Evolutionary conservation across 306 rosid genomes (phyloP), one percentile per base, ranked within the genome.

Genomic region (Alnus rubra): DNA sequence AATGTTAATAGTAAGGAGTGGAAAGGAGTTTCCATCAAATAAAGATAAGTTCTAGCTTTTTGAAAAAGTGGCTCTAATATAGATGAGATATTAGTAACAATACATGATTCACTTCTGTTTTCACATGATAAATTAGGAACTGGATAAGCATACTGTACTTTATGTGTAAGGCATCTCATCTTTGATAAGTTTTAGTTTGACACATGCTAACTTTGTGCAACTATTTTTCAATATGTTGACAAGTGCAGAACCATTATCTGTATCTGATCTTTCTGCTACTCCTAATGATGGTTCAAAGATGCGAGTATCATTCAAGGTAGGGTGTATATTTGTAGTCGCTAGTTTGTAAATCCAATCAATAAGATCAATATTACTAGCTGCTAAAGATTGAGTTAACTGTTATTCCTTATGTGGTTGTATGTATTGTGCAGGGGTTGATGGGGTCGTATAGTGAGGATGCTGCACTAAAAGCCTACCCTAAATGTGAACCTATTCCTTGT

Each of bases 371-470:
- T 47, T 60, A 71, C 59, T 48, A 51, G 37, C 52, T 8, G 60
- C 74, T 49, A n/a, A 71, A 73, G 50, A 76, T 77, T 28, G 58
- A 50, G 35, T 70, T 48, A n/a, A 23, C 56, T 62, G 18, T 39
- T 15, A 52, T 74, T 83, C 83, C 79, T 80, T 78, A 71, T 80
- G 77, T 71, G 77, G 59, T 76, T 81, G 81, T 69, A 86, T 82
- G 79, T 62, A 49, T 79, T 78, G 71, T 73, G 79, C 84, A 91
- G 96, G 96, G 96, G 67, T 74, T 82, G 52, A 87, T 89, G 19
- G 94, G 94, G 70, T 83, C 94, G n/a, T 85, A 84, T 78, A 75
- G 88, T 16, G 94, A 91, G 87, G 92, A 88, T 64, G 94, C 97
- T 69, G 97, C 97, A 80, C 58, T 82, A 44, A 87, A 89, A 87